These are phyloP conservation scores for Didymella keratinophila DNA, from an alignment of 2,329 filamentous ascomycete genomes.

Conservation along the genomic window DNA sequence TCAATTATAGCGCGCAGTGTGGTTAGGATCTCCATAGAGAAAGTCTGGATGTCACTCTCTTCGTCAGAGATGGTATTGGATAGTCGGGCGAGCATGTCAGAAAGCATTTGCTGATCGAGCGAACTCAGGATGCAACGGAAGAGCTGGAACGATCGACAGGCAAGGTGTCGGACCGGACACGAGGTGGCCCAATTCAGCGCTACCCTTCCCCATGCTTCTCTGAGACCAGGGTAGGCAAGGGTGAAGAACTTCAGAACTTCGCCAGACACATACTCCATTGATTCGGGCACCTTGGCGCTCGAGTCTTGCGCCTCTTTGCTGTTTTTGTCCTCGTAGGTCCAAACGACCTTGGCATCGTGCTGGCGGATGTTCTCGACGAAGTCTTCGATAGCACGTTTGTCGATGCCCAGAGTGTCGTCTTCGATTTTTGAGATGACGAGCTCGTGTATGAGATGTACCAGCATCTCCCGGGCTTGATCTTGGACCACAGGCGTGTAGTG, in stretches of 20 bases:
- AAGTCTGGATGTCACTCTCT: conserved; percentile 90
- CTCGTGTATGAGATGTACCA: conserved; percentile 96
- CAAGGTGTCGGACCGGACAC: conserved; percentile 91
- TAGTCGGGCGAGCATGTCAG: conserved; percentile 92
- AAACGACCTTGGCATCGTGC: conserved; percentile 84
- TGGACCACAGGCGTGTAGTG: conserved; percentile 95
- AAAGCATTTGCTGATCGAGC: conserved; percentile 90
- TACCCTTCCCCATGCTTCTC: conserved; percentile 88
- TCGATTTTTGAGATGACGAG: conserved; percentile 82
- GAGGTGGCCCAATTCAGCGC: conserved; percentile 96
- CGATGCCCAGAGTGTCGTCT: conserved; percentile 69
- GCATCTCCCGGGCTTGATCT: conserved; percentile 96
- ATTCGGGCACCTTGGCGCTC: conserved; percentile 79
- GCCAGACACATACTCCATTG: conserved; percentile 85
- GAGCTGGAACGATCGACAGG: conserved; percentile 96
- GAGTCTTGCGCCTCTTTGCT: conserved; percentile 73
- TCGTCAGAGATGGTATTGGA: conserved; percentile 98
- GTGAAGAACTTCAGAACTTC: conserved; percentile 88
- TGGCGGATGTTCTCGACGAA: conserved; percentile 86
- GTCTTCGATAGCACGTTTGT: conserved; percentile 81
- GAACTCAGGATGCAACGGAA: conserved; percentile 93
- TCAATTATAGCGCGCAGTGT: conserved; percentile 91
- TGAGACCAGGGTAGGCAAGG: conserved; percentile 82
- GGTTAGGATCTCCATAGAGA: conserved; percentile 96
- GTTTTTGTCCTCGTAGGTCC: conserved; percentile 93